Conservation (phyloP, 2,329 filamentous ascomycete species). For the Pseudogymnoascus sp. region DNA sequence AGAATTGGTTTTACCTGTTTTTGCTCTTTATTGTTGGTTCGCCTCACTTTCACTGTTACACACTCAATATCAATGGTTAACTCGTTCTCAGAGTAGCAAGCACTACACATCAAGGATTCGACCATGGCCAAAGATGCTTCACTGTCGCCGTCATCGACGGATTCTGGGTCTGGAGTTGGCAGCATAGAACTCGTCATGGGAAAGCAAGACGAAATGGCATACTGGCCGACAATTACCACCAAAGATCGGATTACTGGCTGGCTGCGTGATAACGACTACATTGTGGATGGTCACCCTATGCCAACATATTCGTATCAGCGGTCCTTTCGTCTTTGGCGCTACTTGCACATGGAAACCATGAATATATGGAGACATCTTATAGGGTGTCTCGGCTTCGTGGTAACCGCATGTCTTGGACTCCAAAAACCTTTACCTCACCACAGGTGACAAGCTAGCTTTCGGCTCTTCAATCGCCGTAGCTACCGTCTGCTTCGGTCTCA, state of each 20-base stretch:
- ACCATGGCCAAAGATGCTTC: neutral
- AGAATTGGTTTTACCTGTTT: too few species aligned
- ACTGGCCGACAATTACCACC: constrained; percentile 20
- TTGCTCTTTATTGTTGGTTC: neutral
- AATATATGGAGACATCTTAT: too few species aligned
- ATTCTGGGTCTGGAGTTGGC: neutral
- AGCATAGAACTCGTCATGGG: neutral
- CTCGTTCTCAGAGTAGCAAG: neutral
- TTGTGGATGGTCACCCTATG: constrained; percentile 20
- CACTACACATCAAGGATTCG: neutral
- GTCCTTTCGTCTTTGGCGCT: neutral
- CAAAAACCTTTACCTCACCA: neutral
- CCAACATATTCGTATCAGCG: constrained; percentile 22
- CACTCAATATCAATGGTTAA: neutral
- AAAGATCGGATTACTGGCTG: constrained; percentile 23
- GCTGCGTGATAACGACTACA: constrained; percentile 21
- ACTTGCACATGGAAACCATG: too few species aligned
- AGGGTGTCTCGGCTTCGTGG: constrained; percentile 10
- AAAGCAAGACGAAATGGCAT: neutral
- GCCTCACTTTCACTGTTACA: neutral
- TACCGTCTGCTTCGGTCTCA: constrained; percentile 12
- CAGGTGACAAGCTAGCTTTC: neutral
- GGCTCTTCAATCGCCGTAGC: neutral
- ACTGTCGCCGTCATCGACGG: neutral
- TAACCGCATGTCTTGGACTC: neutral